Base-by-base conservation (phyloP, 345 rosid species). In the Ceriops decandra region DNA sequence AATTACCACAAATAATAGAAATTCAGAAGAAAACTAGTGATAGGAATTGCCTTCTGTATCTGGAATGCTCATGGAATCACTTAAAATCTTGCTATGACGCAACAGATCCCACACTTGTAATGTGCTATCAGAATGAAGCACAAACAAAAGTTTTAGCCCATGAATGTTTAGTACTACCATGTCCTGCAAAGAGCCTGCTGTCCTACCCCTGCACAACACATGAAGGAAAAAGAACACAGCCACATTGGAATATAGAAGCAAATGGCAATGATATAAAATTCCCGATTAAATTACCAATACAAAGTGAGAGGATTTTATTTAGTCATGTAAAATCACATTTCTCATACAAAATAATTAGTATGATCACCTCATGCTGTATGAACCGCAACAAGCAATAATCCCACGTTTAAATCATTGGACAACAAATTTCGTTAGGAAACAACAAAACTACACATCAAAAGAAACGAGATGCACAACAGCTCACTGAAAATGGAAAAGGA, bases 61-160 rank as follows among this genome's bases (percentile, higher is more conserved):
- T 47, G 80, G 85, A 72, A 67, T 72, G 64, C 80, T 70, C 71
- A 88, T 64, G 54, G 72, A 52, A 70, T 88, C 92, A 79, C 82
- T 80, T 60, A 91, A 77, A 68, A 95, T 63, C 77, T 72, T 90
- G 79, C 74, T 79, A 73, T 57, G 75, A 63, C 67, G 70, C 54
- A 68, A 72, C 70, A 86, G 64, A 71, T 95, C 92, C 99, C 99
- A 95, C 17, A 84, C 82, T 73, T 84, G 85, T 71, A 95, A 47
- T n/a, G 75, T 72, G 51, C 90, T 93, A 80, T 86, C 90, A 64
- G 82, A 77, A 79, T 95, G 91, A 79, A 90, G 93, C 72, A 81
- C 90, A 78, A 77, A 82, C 61, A 83, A 22, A 63, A 79, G 81
- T 52, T 65, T 71, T 74, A 69, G 80, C 38, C 87, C 96, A 66